A percentile compares a stretch with the other conserved stretches of the same genome.
These are phyloP conservation scores for Fraxinus cuspidata DNA, from an alignment of 257 asterid genomes.

Conservation along the genomic window DNA sequence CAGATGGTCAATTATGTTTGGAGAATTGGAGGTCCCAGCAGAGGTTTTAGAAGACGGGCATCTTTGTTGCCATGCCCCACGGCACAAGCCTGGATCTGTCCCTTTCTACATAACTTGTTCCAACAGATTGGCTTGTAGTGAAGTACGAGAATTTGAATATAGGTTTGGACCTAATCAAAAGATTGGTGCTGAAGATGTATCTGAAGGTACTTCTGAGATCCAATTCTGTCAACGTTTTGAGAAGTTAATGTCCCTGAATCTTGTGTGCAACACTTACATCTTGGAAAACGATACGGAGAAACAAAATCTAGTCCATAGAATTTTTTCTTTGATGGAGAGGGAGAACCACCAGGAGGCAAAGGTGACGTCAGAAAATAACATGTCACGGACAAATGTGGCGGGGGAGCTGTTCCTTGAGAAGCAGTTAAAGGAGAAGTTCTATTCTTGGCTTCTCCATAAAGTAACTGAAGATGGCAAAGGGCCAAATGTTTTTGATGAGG, in stretches of 20 bases:
- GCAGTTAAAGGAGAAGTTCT: constrained; percentile 63
- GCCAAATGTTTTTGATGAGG: constrained; percentile 53
- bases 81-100: constrained; percentile 62
- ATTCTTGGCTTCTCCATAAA: constrained; percentile 67
- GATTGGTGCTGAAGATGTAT: constrained; percentile 27
- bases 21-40: constrained; percentile 80
- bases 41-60: constrained; percentile 63
- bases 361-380: constrained; percentile 35
- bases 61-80: constrained; percentile 72
- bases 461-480: constrained; percentile 66
- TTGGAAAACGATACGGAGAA: constrained; percentile 41
- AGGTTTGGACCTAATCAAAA: constrained; percentile 40
- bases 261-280: constrained; percentile 34
- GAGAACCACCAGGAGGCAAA: constrained; percentile 46
- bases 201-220: constrained; percentile 40
- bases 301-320: constrained; percentile 36
- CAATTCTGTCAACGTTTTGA: constrained; percentile 64
- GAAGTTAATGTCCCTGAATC: constrained; percentile 41
- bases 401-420: constrained; percentile 58
- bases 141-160: constrained; percentile 79
- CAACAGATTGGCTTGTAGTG: constrained; percentile 86
- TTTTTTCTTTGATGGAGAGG: constrained; percentile 60
- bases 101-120: constrained; percentile 81
- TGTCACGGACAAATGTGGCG: constrained; percentile 34
- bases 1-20: constrained; percentile 91